Evolutionary conservation across 768 basidiomycete genomes (phyloP).

Genomic region (Kockovaella imperatae): DNA sequence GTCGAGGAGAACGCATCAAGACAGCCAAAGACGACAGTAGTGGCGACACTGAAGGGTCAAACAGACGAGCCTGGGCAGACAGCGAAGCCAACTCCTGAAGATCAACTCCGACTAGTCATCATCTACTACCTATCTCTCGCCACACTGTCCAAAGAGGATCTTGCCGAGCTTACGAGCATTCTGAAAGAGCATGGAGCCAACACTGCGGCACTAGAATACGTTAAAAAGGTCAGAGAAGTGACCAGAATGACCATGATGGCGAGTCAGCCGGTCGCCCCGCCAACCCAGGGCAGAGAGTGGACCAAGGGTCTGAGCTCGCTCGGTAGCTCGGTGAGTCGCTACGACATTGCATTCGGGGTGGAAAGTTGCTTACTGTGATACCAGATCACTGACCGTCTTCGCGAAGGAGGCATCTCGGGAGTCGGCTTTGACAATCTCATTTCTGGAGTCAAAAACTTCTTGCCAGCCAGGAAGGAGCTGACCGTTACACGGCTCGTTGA

Average conservation of each 20-base stretch:
- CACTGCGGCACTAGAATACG: conserved; percentile 71
- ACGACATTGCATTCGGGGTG: too few relatives aligned
- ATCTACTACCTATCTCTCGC: conserved; percentile 86
- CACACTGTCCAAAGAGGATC: conserved; percentile 74
- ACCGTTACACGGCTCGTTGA: conserved; percentile 87
- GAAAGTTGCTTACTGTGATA: conserved; percentile 1
- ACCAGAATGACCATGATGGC: conserved; percentile 77
- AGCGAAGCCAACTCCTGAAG: conserved; percentile 60
- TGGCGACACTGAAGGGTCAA: conserved; percentile 69
- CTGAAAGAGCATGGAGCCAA: conserved; percentile 75
- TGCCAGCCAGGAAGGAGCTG: conserved; percentile 83
- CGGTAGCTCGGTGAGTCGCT: conserved; percentile 65
- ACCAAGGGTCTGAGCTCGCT: conserved; percentile 90
- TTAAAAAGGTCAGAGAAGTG: conserved; percentile 80
- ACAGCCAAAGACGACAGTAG: conserved; percentile 72
- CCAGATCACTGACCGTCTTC: conserved; percentile 82
- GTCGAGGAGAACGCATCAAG: conserved; percentile 84
- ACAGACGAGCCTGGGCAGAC: conserved; percentile 53
- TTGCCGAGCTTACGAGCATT: conserved; percentile 78
- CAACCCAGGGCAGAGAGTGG: conserved; percentile 67
- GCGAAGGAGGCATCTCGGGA: conserved; percentile 69
- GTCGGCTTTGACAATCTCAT: conserved; percentile 78
- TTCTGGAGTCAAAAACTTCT: conserved; percentile 94
- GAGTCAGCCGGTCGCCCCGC: conserved; percentile 53
- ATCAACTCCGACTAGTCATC: conserved; percentile 90